These are phyloP conservation scores for Auricularia cornea DNA, from an alignment of 768 basidiomycete genomes.

Conservation along the genomic window DNA sequence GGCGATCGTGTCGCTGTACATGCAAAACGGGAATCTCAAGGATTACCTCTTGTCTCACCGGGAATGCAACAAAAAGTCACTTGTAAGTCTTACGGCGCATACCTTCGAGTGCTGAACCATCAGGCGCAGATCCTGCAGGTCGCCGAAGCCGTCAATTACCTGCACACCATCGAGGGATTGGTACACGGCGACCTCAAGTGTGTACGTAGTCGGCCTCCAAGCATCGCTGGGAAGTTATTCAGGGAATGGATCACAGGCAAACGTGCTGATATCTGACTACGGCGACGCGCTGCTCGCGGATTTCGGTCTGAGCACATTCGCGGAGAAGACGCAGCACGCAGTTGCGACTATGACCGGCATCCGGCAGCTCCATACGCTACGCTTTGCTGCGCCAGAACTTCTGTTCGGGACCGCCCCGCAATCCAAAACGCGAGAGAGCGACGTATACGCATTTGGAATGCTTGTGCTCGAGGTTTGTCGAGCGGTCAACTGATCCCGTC, in stretches of 20 bases:
- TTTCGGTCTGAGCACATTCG: background rate
- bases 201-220: background rate
- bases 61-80: background rate
- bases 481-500: too few species aligned
- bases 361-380: background rate
- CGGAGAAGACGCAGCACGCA: background rate
- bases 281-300: background rate
- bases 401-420: background rate
- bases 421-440: too few species aligned
- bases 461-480: background rate
- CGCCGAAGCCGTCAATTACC: background rate
- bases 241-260: background rate
- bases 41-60: background rate
- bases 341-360: background rate
- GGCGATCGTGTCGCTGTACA: background rate
- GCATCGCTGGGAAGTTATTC: too few species aligned
- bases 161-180: background rate
- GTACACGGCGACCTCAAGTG: background rate
- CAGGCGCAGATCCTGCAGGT: background rate
- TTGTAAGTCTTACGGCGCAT: background rate
- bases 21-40: background rate
- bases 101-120: too few species aligned
- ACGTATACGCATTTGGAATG: background rate
- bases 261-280: background rate
- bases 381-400: background rate